These are phyloP conservation scores for Saturnispora diversa DNA, from an alignment of 805 yeast species.

Conservation along the genomic window DNA sequence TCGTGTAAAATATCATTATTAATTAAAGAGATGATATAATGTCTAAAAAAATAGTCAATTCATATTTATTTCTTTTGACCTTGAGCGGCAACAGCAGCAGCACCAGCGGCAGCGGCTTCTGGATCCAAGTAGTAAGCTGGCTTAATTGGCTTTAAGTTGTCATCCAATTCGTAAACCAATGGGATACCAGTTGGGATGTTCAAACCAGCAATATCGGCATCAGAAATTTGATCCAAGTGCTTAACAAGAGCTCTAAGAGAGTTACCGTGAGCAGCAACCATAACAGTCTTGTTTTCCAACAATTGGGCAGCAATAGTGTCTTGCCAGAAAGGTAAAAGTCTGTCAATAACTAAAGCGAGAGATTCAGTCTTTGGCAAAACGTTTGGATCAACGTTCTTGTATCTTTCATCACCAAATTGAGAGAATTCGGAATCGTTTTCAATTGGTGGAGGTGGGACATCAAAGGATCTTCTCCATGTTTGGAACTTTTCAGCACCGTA, in stretches of 20 bases:
- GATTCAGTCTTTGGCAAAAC: slow-evolving; percentile 94
- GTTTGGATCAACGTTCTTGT: slow-evolving; percentile 72
- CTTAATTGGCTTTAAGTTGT: slow-evolving; percentile 78
- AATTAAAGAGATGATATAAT: no score
- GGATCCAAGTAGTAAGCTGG: slow-evolving; percentile 96
- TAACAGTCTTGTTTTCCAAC: slow-evolving; percentile 79
- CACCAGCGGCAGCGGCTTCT: slow-evolving; percentile 99
- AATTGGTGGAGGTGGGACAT: slow-evolving; percentile 91
- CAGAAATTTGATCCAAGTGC: slow-evolving; percentile 90
- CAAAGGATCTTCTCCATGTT: slow-evolving; percentile 96
- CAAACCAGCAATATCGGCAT: slow-evolving; percentile 83
- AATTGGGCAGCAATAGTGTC: slow-evolving; percentile 81
- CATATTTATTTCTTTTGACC: slow-evolving; percentile 55
- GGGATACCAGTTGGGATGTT: slow-evolving; percentile 99
- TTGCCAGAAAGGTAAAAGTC: slow-evolving; percentile 96
- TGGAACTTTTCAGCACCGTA: slow-evolving; percentile 91
- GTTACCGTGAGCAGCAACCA: slow-evolving; percentile 97
- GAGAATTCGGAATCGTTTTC: slow-evolving; percentile 72
- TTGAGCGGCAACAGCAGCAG: slow-evolving; percentile 98
- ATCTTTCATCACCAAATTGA: slow-evolving; percentile 80
- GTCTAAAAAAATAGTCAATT: no score
- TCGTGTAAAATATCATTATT: neutral
- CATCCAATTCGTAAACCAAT: slow-evolving; percentile 91
- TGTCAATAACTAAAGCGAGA: slow-evolving; percentile 87
- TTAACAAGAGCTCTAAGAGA: slow-evolving; percentile 94